These are phyloP conservation scores for Termitomyces sp. DNA, from an alignment of 768 basidiomycete genomes.

Conservation along the genomic window DNA sequence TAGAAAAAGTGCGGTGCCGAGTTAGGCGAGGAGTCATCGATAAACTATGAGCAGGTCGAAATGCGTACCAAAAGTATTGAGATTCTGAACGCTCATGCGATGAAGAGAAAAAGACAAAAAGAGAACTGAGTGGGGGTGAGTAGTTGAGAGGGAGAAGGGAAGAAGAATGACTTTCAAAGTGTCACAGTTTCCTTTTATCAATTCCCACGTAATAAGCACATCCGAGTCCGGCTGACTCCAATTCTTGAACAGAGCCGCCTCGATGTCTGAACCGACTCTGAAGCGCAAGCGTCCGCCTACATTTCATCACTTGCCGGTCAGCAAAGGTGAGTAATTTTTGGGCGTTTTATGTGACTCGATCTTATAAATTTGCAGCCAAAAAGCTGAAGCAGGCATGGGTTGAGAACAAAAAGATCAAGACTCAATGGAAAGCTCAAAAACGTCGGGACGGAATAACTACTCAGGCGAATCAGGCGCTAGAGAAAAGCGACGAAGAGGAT, in stretches of 20 bases:
- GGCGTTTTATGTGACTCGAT: not conserved
- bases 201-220: constrained; percentile 21
- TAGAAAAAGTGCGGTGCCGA: constrained; percentile 5
- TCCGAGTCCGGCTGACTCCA: constrained; percentile 6
- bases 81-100: constrained; percentile 96
- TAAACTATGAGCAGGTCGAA: constrained; percentile 4
- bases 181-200: constrained; percentile 21
- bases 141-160: constrained; percentile 27
- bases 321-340: constrained; percentile 46
- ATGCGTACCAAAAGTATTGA: constrained; percentile 71
- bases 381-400: constrained; percentile 82
- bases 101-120: constrained; percentile 39
- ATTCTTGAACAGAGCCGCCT: constrained; percentile 6
- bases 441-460: constrained; percentile 35
- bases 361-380: constrained; percentile 49
- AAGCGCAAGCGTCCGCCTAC: constrained; percentile 66
- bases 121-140: constrained; percentile 41
- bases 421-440: constrained; percentile 75
- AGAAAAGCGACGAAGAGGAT: constrained; percentile 9
- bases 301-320: constrained; percentile 62
- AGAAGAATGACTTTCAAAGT: constrained; percentile 9
- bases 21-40: constrained; percentile 14
- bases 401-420: constrained; percentile 70
- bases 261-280: constrained; percentile 17
- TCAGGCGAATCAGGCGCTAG: constrained; percentile 11